Evolutionary conservation across 2,329 filamentous ascomycete species (phyloP).

Genomic region (Diaporthe velutina): DNA sequence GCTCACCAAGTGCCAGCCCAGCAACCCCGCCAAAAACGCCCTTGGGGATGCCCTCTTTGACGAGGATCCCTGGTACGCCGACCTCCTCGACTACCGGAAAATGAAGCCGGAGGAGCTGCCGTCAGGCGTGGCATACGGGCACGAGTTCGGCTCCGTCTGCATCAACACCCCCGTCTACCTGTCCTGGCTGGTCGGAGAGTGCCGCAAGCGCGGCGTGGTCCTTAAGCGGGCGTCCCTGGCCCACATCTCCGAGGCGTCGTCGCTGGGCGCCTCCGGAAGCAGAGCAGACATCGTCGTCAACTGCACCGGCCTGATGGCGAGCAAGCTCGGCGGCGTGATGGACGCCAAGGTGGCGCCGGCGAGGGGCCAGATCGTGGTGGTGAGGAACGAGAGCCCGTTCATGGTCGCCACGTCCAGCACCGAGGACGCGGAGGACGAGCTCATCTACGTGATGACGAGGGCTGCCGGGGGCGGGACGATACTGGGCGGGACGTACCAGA

Average conservation of each 20-base stretch:
- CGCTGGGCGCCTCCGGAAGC: constrained; percentile 66
- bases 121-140: constrained; percentile 77
- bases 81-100: constrained; percentile 78
- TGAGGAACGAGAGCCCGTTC: constrained; percentile 80
- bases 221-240: constrained; percentile 73
- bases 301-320: constrained; percentile 83
- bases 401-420: constrained; percentile 81
- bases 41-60: constrained; percentile 75
- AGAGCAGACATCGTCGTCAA: constrained; percentile 81
- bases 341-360: constrained; percentile 81
- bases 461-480: constrained; percentile 85
- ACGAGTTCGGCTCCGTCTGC: constrained; percentile 85
- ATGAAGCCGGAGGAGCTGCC: constrained; percentile 71
- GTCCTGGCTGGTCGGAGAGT: constrained; percentile 86
- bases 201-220: constrained; percentile 78
- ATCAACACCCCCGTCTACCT: constrained; percentile 93
- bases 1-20: neutral
- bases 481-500: constrained; percentile 87
- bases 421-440: constrained; percentile 79
- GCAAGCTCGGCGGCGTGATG: constrained; percentile 83
- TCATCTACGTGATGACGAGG: constrained; percentile 85
- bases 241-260: constrained; percentile 80
- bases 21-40: constrained; percentile 50
- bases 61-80: constrained; percentile 79
- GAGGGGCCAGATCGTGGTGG: constrained; percentile 86